Evolutionary conservation across 169 alveolate species (phyloP).

Genomic region (Plasmodium yoelii): DNA sequence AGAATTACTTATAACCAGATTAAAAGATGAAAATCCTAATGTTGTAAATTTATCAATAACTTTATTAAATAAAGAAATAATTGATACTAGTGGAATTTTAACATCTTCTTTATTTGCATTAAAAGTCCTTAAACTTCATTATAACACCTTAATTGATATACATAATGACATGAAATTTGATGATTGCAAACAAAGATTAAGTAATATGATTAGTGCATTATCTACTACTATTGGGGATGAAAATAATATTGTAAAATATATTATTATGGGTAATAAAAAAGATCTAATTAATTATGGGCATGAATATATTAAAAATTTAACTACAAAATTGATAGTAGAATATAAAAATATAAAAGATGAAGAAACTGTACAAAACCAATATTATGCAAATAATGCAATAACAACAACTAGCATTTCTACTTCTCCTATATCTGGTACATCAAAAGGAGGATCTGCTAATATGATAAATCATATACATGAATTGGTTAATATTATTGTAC

Average conservation of each 20-base stretch:
- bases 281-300: conserved; percentile 67
- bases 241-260: conserved; percentile 59
- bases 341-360: conserved; percentile 59
- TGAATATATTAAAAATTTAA: conserved; percentile 69
- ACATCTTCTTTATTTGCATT: conserved; percentile 60
- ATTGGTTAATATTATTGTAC: conserved; percentile 86
- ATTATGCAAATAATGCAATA: background rate
- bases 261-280: conserved; percentile 47
- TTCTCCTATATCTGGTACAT: background rate
- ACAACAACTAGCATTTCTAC: background rate
- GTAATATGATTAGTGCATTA: conserved; percentile 76
- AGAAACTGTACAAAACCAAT: background rate
- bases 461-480: conserved; percentile 53
- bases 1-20: conserved; percentile 55
- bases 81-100: conserved; percentile 66
- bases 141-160: conserved; percentile 46
- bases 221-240: conserved; percentile 75
- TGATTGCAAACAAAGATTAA: conserved; percentile 64
- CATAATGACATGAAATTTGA: conserved; percentile 49
- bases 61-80: conserved; percentile 60
- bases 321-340: conserved; percentile 36
- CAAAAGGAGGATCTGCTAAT: background rate
- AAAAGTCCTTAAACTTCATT: conserved; percentile 50
- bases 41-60: conserved; percentile 50
- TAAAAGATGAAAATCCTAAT: conserved; percentile 31